phyloP scores from a whole-genome alignment of 2,329 filamentous ascomycete genomes.

The Colletotrichum chrysophilum region DNA sequence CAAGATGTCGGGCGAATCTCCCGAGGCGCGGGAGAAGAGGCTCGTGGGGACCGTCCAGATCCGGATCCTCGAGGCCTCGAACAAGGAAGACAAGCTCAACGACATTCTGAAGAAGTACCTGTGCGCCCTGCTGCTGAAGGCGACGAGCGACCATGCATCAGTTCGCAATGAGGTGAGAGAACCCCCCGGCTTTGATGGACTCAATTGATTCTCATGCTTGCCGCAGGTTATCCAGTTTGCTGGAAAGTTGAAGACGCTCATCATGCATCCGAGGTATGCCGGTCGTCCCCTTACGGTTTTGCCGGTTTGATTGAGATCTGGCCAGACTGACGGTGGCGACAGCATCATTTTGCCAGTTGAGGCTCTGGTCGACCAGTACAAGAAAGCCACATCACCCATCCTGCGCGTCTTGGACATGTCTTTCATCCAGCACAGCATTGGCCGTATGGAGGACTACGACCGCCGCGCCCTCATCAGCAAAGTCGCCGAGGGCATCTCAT shows the following conservation, averaged over 20 bases:
- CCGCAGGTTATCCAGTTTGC: conserved; percentile 21
- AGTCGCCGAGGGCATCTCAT: conserved; percentile 69
- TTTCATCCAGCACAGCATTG: conserved; percentile 83
- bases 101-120: conserved; percentile 80
- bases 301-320: not conserved
- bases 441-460: conserved; percentile 58
- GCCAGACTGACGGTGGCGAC: conserved; percentile 15
- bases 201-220: not conserved
- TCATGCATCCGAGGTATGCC: conserved; percentile 10
- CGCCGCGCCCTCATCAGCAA: conserved; percentile 76
- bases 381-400: conserved; percentile 71
- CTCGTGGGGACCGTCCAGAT: conserved; percentile 87
- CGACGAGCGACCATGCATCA: conserved; percentile 77
- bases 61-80: conserved; percentile 77
- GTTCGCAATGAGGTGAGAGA: conserved; percentile 58
- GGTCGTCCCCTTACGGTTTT: not conserved
- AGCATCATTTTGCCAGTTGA: conserved; percentile 82
- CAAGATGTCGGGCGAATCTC: conserved; percentile 20
- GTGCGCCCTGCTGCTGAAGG: conserved; percentile 82
- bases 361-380: conserved; percentile 89
- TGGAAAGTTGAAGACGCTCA: not conserved
- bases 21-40: conserved; percentile 48
- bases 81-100: conserved; percentile 84
- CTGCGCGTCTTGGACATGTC: conserved; percentile 88
- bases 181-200: no score